phyloP scores from a whole-genome alignment of 352 stramenopile species.

The Globisporangium sylvaticum region DNA sequence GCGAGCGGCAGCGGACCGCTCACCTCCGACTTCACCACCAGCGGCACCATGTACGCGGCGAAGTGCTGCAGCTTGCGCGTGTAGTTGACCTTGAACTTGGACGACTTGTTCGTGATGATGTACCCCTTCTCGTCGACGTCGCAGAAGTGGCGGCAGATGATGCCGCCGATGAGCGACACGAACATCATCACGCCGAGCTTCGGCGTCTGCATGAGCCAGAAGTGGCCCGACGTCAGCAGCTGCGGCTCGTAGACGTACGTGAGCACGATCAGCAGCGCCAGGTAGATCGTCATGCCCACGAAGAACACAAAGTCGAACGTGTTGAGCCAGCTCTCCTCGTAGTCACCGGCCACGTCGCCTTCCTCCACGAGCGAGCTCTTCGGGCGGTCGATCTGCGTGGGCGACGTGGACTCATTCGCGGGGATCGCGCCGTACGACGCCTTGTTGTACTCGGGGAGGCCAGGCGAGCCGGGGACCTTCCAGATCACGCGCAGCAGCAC shows the following conservation, averaged over 20 bases:
- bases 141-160: conserved; percentile 70
- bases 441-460: conserved; percentile 34
- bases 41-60: conserved; percentile 69
- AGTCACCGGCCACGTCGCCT: conserved; percentile 60
- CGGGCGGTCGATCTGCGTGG: conserved; percentile 31
- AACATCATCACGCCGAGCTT: conserved; percentile 74
- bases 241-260: conserved; percentile 57
- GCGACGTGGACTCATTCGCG: conserved; percentile 22
- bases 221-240: conserved; percentile 41
- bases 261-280: conserved; percentile 43
- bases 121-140: conserved; percentile 73
- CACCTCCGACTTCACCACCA: conserved; percentile 63
- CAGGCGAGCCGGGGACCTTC: conserved; percentile 35
- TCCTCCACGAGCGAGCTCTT: conserved; percentile 63
- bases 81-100: conserved; percentile 85
- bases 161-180: conserved; percentile 59
- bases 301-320: conserved; percentile 68
- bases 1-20: conserved; percentile 47
- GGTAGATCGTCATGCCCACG: conserved; percentile 50
- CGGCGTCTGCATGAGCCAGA: conserved; percentile 69
- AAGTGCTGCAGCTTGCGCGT: conserved; percentile 83
- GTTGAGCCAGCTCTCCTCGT: conserved; percentile 38
- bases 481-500: conserved; percentile 64
- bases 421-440: conserved; percentile 36
- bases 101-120: conserved; percentile 78